Conservation (phyloP, 208 protist species). For the Herpetomonas tarakana region DNA sequence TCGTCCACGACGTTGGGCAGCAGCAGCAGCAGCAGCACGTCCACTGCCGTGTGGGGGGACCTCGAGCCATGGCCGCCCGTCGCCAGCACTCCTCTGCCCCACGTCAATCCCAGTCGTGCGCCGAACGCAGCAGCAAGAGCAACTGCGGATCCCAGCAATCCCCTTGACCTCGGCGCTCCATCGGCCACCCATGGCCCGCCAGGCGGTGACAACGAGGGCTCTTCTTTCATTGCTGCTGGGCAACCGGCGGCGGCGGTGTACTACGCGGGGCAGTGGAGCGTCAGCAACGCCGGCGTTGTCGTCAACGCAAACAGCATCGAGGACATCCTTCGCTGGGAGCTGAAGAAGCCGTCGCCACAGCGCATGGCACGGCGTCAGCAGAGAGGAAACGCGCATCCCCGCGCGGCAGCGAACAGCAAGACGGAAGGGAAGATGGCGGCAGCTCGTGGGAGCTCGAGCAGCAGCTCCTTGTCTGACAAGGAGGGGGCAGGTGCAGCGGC, state of each 20-base stretch:
- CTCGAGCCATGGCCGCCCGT: not conserved
- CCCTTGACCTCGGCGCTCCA: not conserved
- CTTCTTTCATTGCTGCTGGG: too few species aligned
- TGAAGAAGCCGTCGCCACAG: not conserved
- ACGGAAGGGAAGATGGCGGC: too few species aligned
- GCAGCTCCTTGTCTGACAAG: too few species aligned
- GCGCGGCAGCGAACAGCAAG: too few species aligned
- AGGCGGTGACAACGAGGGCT: too few species aligned
- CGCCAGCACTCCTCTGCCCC: not conserved
- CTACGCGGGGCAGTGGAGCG: not conserved
- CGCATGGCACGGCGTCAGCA: not conserved
- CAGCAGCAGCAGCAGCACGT: not conserved
- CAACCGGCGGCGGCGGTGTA: not conserved
- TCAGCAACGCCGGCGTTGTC: constrained; percentile 2
- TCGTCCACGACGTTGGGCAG: not conserved
- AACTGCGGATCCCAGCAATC: not conserved
- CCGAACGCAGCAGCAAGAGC: too few species aligned
- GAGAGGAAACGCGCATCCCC: too few species aligned
- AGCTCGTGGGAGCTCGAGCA: too few species aligned
- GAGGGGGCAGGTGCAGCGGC: too few species aligned
- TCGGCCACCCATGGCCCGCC: too few species aligned
- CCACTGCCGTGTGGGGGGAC: not conserved
- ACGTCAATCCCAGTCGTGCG: too few species aligned
- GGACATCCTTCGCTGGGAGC: constrained; percentile 9
- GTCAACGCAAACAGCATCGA: constrained; percentile 5